Percentiles rank a stretch among this genome's conserved stretches.
Conservation (phyloP, 2,329 filamentous ascomycete genomes). For the Trichoderma sp. region DNA sequence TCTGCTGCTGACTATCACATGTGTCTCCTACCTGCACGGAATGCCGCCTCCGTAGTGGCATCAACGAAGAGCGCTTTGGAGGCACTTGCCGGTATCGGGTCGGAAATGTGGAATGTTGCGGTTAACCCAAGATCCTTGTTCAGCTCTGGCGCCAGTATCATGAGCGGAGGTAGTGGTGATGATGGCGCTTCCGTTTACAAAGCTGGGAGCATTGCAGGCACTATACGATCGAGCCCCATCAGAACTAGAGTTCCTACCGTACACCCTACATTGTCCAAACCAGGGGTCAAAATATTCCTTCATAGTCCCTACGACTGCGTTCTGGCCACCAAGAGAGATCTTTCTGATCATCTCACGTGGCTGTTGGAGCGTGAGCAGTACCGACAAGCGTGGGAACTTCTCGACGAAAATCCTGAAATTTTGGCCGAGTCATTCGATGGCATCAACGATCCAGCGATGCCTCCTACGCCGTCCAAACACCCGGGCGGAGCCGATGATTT, state of each 20-base stretch:
- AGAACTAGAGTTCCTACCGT: slow-evolving; percentile 39
- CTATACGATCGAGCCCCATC: slow-evolving; percentile 31
- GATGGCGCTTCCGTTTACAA: slow-evolving; percentile 52
- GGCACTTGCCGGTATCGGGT: slow-evolving; percentile 68
- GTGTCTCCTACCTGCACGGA: slow-evolving; percentile 73
- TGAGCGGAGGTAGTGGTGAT: slow-evolving; percentile 62
- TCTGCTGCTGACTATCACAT: slow-evolving; percentile 92
- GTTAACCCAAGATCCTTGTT: slow-evolving; percentile 87
- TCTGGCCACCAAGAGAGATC: slow-evolving; percentile 83
- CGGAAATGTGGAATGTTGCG: slow-evolving; percentile 87
- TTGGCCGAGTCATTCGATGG: slow-evolving; percentile 47
- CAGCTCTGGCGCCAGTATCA: slow-evolving; percentile 79
- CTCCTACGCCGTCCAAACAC: slow-evolving; percentile 45
- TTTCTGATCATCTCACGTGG: slow-evolving; percentile 84
- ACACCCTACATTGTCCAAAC: slow-evolving; percentile 57
- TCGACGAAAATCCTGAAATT: slow-evolving; percentile 84
- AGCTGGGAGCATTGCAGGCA: slow-evolving; percentile 38
- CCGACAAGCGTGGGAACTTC: slow-evolving; percentile 81
- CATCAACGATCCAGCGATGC: slow-evolving; percentile 39
- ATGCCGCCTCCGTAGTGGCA: slow-evolving; percentile 63
- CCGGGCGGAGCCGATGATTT: slow-evolving; percentile 59
- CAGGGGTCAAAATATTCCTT: slow-evolving; percentile 77
- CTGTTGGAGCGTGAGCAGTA: slow-evolving; percentile 79
- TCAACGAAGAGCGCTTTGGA: slow-evolving; percentile 75
- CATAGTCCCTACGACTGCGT: slow-evolving; percentile 97